Evolutionary conservation across 441 rosid genomes (phyloP), one percentile per base, ranked within the genome.

Genomic region (Hypseocharis bilobata): DNA sequence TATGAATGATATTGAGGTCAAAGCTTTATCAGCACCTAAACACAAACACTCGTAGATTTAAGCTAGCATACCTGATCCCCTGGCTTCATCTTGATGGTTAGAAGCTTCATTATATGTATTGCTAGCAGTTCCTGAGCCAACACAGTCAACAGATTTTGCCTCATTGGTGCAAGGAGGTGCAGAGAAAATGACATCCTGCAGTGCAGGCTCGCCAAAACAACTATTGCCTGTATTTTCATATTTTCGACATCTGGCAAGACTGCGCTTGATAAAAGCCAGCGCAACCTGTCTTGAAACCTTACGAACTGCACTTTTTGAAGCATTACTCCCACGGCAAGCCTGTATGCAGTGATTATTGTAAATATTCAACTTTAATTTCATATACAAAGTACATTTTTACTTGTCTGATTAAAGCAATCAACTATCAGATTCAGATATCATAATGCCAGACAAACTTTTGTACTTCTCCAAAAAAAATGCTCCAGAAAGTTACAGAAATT

Each of bases 211-310:
- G 20, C 72, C 44, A 60, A 83, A 86, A 78, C 91, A 82, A 65
- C 86, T 82, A 68, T 70, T 78, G 52, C 85, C 91, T 10, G 85
- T 76, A 34, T 77, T 82, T 76, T 82, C 80, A 58, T 77, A 84
- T 73, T 81, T 81, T 59, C 65, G 75, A 61, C 84, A 83, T 84
- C 86, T 84, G 49, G 77, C 80, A 23, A 86, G 83, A 51, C 81
- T 78, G 57, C 84, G 81, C 76, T 72, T 80, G 64, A 76, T 72
- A 68, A 82, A 83, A 58, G 81, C 81, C 77, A 72, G 11, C 1
- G 86, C 88, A 71, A 69, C 74, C 40, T 73, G 86, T 74, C 78
- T 86, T n/a, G 88, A 67, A 60, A 84, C 86, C 75, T 80, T 82
- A 0, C 78, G 65, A 25, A 77, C 63, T 47, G 86, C 82, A 16